A percentile compares a stretch with the other conserved stretches of the same genome.
These are phyloP conservation scores for Thozetella sp. DNA, from an alignment of 495 filamentous ascomycete species.

Conservation along the genomic window DNA sequence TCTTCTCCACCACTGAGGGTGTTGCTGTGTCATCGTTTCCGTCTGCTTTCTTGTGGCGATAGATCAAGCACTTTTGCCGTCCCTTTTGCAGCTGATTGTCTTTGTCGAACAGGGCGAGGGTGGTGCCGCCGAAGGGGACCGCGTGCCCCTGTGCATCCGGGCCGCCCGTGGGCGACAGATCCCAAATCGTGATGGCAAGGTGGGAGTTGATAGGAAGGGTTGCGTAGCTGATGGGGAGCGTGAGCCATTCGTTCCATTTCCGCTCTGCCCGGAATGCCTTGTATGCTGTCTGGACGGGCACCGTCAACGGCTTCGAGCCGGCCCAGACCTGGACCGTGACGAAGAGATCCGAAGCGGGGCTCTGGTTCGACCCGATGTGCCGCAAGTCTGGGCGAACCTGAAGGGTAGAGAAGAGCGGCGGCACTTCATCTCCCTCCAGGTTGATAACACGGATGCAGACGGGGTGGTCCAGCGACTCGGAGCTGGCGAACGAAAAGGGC, in stretches of 20 bases:
- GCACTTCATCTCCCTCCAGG: constrained; percentile 83
- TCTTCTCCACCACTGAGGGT: constrained; percentile 59
- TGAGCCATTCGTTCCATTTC: constrained; percentile 96
- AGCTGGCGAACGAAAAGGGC: constrained; percentile 90
- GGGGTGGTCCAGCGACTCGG: constrained; percentile 73
- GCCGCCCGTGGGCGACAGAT: constrained; percentile 78
- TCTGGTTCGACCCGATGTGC: constrained; percentile 79
- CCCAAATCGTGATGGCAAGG: constrained; percentile 94
- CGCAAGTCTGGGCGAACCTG: constrained; percentile 76
- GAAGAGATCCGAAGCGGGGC: constrained; percentile 81
- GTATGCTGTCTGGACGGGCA: constrained; percentile 90
- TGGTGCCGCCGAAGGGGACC: constrained; percentile 92
- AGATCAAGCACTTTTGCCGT: constrained; percentile 85
- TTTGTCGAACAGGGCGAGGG: constrained; percentile 84
- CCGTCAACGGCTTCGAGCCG: constrained; percentile 90
- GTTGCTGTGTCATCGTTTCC: constrained; percentile 81
- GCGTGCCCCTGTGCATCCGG: constrained; percentile 68
- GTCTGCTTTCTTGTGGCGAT: constrained; percentile 83
- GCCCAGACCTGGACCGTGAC: constrained; percentile 94
- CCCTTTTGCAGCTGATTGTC: constrained; percentile 89
- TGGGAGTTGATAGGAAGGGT: constrained; percentile 77
- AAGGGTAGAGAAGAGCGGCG: constrained; percentile 76
- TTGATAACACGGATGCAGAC: constrained; percentile 86
- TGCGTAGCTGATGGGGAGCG: constrained; percentile 79
- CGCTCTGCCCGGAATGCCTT: constrained; percentile 80